These are phyloP conservation scores for Epichloe festucae DNA, from an alignment of 2,329 filamentous ascomycete genomes.

Conservation along the genomic window DNA sequence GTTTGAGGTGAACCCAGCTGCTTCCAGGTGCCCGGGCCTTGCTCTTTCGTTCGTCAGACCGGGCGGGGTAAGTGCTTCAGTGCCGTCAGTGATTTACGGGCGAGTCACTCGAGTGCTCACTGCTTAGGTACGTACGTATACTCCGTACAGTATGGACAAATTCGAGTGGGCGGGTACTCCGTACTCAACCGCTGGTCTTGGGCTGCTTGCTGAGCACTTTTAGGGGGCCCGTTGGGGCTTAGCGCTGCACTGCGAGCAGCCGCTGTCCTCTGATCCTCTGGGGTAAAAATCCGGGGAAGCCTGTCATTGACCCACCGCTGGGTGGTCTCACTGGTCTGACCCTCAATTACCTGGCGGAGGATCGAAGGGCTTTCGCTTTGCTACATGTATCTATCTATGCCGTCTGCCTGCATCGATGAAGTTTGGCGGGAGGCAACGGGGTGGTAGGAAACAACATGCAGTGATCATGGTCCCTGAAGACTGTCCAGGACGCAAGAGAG, in stretches of 20 bases:
- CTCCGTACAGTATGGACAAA: neutral
- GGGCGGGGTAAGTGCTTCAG: slow-evolving; percentile 32
- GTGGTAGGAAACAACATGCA: neutral
- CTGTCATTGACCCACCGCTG: slow-evolving; percentile 10
- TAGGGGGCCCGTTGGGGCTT: neutral
- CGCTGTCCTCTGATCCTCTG: slow-evolving; percentile 6
- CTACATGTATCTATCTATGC: neutral
- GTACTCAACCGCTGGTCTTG: neutral
- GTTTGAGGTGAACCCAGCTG: slow-evolving; percentile 4
- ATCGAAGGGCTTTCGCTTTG: neutral
- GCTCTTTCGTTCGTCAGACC: slow-evolving; percentile 29
- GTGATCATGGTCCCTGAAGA: neutral
- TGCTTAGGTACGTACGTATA: neutral
- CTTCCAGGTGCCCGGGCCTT: slow-evolving; percentile 9
- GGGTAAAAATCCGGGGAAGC: slow-evolving; percentile 16
- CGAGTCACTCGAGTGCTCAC: neutral
- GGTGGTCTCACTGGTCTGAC: too few species aligned
- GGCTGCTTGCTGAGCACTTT: neutral
- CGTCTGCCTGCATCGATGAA: neutral
- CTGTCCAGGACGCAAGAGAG: neutral
- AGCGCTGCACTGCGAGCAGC: slow-evolving; percentile 6
- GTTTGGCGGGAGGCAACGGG: neutral
- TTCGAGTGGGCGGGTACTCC: neutral
- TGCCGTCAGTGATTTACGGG: slow-evolving; percentile 8
- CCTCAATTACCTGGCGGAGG: neutral